Conservation (phyloP, 1,139 yeast species). For the Candida sp. region DNA sequence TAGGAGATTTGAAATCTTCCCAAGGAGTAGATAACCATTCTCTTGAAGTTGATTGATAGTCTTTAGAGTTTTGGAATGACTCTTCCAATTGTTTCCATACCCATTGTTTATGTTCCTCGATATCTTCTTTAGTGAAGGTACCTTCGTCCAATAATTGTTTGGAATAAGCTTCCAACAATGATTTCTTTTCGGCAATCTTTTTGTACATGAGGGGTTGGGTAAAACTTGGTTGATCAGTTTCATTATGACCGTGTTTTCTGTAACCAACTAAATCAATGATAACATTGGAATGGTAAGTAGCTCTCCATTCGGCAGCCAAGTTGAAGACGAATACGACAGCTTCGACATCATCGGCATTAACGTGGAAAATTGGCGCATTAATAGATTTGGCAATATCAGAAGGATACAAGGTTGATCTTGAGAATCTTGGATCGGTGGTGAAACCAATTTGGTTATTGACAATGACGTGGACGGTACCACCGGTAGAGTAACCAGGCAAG, state of each 20-base stretch:
- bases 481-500: constrained; percentile 94
- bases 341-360: constrained; percentile 97
- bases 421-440: constrained; percentile 97
- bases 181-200: constrained; percentile 82
- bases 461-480: constrained; percentile 96
- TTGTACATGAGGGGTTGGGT: constrained; percentile 98
- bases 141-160: constrained; percentile 81
- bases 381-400: constrained; percentile 96
- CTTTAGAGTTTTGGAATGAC: constrained; percentile 82
- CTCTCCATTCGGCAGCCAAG: constrained; percentile 99
- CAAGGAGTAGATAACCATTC: constrained; percentile 99
- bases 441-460: constrained; percentile 99
- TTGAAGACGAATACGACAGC: constrained; percentile 88
- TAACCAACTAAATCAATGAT: constrained; percentile 97
- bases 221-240: constrained; percentile 98
- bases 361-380: constrained; percentile 99
- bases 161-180: constrained; percentile 83
- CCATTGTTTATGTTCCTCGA: constrained; percentile 97
- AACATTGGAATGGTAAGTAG: constrained; percentile 93
- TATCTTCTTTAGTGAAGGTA: constrained; percentile 83
- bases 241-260: constrained; percentile 99
- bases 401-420: constrained; percentile 97
- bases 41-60: constrained; percentile 86
- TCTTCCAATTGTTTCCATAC: constrained; percentile 95
- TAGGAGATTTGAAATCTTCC: constrained; percentile 99